Percentiles rank a stretch among this genome's conserved stretches.
These are phyloP conservation scores for Apiospora arundinis DNA, from an alignment of 2,329 filamentous ascomycete genomes.

Conservation along the genomic window DNA sequence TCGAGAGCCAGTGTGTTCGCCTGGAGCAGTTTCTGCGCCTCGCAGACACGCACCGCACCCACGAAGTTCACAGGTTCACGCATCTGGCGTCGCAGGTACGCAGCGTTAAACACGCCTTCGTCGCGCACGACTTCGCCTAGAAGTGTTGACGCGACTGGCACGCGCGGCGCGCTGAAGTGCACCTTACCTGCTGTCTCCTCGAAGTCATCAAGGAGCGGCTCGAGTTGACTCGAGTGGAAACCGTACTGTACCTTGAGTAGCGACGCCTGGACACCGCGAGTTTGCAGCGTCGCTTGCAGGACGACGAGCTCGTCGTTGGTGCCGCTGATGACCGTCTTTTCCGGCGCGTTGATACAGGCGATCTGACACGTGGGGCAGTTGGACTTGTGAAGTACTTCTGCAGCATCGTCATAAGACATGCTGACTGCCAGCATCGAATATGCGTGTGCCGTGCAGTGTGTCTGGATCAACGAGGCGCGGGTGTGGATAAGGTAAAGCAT, in stretches of 20 bases:
- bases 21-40: background rate
- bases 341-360: conserved; percentile 12
- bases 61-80: conserved; percentile 14
- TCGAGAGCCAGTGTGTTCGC: conserved; percentile 5
- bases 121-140: conserved; percentile 7
- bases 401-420: background rate
- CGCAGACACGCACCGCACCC: background rate
- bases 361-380: conserved; percentile 9
- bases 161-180: background rate
- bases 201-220: background rate
- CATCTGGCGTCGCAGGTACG: conserved; percentile 18
- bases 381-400: background rate
- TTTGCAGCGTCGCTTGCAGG: background rate
- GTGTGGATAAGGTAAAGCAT: conserved; percentile 1
- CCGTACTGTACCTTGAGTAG: conserved; percentile 6
- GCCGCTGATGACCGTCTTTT: conserved; percentile 19
- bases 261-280: background rate
- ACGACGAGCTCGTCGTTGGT: background rate
- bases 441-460: background rate
- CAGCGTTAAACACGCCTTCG: conserved; percentile 15
- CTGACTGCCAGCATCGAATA: conserved; percentile 10
- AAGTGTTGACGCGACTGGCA: conserved; percentile 19
- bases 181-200: background rate
- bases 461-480: background rate
- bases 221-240: conserved; percentile 17